phyloP scores from a whole-genome alignment of 2,329 filamentous ascomycete genomes.

The Graphilbum fragrans region DNA sequence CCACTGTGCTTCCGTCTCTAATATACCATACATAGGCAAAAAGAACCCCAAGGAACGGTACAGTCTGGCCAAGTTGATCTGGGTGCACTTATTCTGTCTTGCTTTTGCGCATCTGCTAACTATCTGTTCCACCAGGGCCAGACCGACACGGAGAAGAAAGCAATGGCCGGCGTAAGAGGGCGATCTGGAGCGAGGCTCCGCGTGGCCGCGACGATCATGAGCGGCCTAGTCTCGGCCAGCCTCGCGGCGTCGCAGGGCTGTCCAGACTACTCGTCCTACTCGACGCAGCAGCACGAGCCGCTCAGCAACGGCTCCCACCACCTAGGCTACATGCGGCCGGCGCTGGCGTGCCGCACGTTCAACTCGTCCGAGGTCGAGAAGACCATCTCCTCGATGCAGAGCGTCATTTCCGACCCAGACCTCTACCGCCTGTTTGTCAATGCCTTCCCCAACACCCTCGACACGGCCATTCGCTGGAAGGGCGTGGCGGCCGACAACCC shows the following conservation, averaged over 20 bases:
- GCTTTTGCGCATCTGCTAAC: too few relatives aligned
- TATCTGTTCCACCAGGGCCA: too few relatives aligned
- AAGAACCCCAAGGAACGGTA: too few relatives aligned
- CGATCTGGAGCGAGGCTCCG: too few relatives aligned
- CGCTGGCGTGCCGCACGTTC: conserved; percentile 67
- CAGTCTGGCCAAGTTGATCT: too few relatives aligned
- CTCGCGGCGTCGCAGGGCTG: conserved; percentile 22
- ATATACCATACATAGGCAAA: too few relatives aligned
- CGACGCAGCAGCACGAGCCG: conserved; percentile 50
- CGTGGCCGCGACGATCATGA: too few relatives aligned
- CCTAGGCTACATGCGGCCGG: conserved; percentile 72
- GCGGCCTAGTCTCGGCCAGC: too few relatives aligned
- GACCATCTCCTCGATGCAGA: conserved; percentile 58
- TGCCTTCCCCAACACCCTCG: conserved; percentile 59
- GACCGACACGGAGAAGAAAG: too few relatives aligned
- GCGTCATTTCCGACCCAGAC: conserved; percentile 63
- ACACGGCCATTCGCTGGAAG: conserved; percentile 13
- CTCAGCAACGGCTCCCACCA: conserved; percentile 64
- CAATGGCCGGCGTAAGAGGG: too few relatives aligned
- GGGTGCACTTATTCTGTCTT: too few relatives aligned
- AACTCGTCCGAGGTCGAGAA: conserved; percentile 64
- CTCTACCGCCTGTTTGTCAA: conserved; percentile 61
- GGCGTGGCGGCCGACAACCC: conserved; percentile 11
- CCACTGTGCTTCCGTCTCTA: too few relatives aligned
- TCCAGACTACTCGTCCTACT: conserved; percentile 54